A percentile compares a stretch with the other conserved stretches of the same genome.
These are phyloP conservation scores for Pseudevernia furfuracea DNA, from an alignment of 495 filamentous ascomycete species.

Conservation along the genomic window DNA sequence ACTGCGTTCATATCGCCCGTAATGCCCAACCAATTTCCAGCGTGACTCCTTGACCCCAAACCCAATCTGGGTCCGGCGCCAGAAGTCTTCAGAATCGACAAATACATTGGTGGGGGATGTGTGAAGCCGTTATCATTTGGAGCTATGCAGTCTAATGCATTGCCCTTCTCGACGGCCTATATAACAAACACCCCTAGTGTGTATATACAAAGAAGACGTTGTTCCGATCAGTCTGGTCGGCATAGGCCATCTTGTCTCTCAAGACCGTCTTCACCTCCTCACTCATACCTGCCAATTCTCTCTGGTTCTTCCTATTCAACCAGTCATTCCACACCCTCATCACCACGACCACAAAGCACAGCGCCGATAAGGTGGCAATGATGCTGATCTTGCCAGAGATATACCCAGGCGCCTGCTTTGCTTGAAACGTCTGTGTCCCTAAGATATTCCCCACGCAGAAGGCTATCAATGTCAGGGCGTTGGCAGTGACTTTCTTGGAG, in stretches of 20 bases:
- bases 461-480: constrained; percentile 37
- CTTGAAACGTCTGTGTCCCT: constrained; percentile 51
- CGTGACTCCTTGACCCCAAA: too few relatives aligned
- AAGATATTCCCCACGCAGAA: constrained; percentile 52
- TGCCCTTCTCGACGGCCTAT: neutral
- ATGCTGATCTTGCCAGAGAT: constrained; percentile 33
- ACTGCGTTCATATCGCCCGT: too few relatives aligned
- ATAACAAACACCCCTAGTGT: constrained; percentile 12
- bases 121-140: too few relatives aligned
- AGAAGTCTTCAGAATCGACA: too few relatives aligned
- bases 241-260: constrained; percentile 33
- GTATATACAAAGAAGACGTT: constrained; percentile 36
- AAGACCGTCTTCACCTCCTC: constrained; percentile 26
- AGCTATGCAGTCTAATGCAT: neutral
- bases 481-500: constrained; percentile 30
- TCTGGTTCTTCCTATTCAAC: constrained; percentile 30
- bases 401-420: constrained; percentile 40
- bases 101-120: too few relatives aligned
- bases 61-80: too few relatives aligned
- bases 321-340: constrained; percentile 31
- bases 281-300: constrained; percentile 26
- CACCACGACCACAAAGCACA: constrained; percentile 28
- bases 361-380: constrained; percentile 27
- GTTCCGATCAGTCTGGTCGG: constrained; percentile 32
- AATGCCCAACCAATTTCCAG: too few relatives aligned